Conservation (phyloP, 257 asterid species). For the Leptodermis oblonga region DNA sequence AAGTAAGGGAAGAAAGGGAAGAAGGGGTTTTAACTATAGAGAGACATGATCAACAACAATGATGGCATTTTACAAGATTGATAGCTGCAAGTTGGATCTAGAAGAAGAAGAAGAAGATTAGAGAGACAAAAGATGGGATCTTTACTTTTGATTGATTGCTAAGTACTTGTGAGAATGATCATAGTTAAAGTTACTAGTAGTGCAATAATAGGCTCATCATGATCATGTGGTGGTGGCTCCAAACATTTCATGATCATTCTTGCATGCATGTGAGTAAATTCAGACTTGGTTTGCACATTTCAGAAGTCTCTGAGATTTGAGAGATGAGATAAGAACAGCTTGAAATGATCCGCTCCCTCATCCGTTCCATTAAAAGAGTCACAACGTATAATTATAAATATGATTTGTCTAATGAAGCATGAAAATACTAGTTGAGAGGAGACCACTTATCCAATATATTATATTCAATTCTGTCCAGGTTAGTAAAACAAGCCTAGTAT, state of each 20-base stretch:
- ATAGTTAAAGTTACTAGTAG: background rate
- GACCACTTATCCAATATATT: too few relatives aligned
- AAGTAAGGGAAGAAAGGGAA: too few relatives aligned
- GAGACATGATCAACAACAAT: background rate
- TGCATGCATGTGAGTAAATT: background rate
- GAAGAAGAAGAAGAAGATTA: too few relatives aligned
- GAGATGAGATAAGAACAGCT: conserved; percentile 7
- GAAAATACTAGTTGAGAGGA: too few relatives aligned
- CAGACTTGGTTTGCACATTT: conserved; percentile 1
- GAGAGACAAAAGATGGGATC: background rate
- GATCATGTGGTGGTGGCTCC: conserved; percentile 5
- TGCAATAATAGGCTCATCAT: conserved; percentile 1
- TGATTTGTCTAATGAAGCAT: too few relatives aligned
- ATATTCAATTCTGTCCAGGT: too few relatives aligned
- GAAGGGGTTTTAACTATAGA: too few relatives aligned
- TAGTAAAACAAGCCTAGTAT: too few relatives aligned
- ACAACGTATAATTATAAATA: too few relatives aligned
- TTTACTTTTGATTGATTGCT: too few relatives aligned
- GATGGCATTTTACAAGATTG: background rate
- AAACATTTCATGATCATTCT: background rate
- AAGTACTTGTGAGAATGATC: background rate
- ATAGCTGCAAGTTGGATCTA: background rate
- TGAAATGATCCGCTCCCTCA: background rate
- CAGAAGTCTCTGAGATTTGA: conserved; percentile 1
- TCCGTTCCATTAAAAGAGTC: too few relatives aligned